phyloP scores from a whole-genome alignment of 768 basidiomycete genomes.

The Pleurotus pulmonarius region DNA sequence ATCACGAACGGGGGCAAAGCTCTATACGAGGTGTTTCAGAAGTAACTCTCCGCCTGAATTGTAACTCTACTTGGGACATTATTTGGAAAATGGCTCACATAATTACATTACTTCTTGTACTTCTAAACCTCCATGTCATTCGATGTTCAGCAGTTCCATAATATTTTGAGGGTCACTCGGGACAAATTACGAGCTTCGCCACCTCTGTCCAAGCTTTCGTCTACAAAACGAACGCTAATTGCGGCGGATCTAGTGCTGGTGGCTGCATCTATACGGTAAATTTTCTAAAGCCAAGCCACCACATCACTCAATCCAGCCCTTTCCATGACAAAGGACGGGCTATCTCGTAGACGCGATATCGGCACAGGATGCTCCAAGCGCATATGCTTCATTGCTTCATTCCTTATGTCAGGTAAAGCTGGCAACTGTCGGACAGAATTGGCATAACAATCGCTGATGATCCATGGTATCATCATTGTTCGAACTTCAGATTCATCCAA shows the following conservation, averaged over 20 bases:
- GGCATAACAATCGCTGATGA: background rate
- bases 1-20: constrained; percentile 8
- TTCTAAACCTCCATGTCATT: constrained; percentile 37
- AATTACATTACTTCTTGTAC: background rate
- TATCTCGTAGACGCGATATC: constrained; percentile 49
- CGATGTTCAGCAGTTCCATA: background rate
- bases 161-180: constrained; percentile 5
- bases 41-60: constrained; percentile 42
- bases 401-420: constrained; percentile 36
- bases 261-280: constrained; percentile 39
- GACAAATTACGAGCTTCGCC: constrained; percentile 9
- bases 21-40: constrained; percentile 12
- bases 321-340: constrained; percentile 29
- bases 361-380: constrained; percentile 27
- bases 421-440: background rate
- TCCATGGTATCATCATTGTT: background rate
- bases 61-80: no score
- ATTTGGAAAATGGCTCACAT: no score
- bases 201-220: constrained; percentile 14
- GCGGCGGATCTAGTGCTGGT: constrained; percentile 38
- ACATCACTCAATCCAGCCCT: background rate
- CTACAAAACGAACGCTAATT: constrained; percentile 23
- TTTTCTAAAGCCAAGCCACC: background rate
- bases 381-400: constrained; percentile 32
- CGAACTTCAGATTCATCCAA: constrained; percentile 12